Evolutionary conservation across 2,329 filamentous ascomycete genomes (phyloP).

Genomic region (Emydomyces testavorans): DNA sequence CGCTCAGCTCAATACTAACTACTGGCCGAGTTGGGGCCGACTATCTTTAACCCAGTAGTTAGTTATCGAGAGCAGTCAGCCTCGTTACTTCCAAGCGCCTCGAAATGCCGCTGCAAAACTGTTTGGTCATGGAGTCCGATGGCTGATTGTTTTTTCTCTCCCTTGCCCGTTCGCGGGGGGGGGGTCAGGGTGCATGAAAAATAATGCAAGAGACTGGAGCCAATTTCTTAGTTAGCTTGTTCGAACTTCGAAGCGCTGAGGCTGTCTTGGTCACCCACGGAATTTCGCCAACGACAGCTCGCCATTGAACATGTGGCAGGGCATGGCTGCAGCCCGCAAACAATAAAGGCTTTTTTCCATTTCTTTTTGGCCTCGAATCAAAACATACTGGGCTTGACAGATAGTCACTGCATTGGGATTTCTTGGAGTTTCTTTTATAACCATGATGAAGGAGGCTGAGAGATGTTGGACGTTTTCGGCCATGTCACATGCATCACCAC

Average conservation of each 20-base stretch:
- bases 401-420: too few relatives aligned
- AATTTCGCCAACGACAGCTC: neutral
- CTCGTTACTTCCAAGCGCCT: neutral
- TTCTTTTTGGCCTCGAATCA: neutral
- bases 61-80: too few relatives aligned
- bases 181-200: neutral
- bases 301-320: slow-evolving; percentile 8
- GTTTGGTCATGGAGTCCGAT: too few relatives aligned
- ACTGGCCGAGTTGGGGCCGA: slow-evolving; percentile 1
- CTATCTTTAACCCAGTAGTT: too few relatives aligned
- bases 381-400: too few relatives aligned
- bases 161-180: neutral
- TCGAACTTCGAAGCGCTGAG: slow-evolving; percentile 3
- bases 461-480: slow-evolving; percentile 3
- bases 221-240: neutral
- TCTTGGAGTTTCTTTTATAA: neutral
- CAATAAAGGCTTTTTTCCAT: neutral
- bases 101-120: neutral
- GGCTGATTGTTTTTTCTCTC: neutral
- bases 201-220: neutral
- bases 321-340: neutral
- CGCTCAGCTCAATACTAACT: neutral
- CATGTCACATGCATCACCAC: slow-evolving; percentile 5
- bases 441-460: neutral
- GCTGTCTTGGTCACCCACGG: neutral